Conservation (phyloP, 192 early-diverging fungal species). For the Rhizophlyctis rosea region DNA sequence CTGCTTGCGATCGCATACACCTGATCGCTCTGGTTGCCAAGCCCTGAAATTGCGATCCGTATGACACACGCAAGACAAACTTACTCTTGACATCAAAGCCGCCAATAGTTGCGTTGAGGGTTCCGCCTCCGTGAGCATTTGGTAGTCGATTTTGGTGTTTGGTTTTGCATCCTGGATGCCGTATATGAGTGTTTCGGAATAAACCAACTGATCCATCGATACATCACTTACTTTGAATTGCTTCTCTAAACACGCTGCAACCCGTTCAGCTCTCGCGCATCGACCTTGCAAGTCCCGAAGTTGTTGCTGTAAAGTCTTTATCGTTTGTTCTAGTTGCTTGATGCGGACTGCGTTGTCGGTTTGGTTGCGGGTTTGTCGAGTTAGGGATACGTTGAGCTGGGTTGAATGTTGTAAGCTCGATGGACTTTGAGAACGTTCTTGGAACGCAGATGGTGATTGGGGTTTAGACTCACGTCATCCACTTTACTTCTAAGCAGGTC, state of each 20-base stretch:
- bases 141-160: constrained; percentile 46
- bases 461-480: constrained; percentile 16
- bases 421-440: too few relatives aligned
- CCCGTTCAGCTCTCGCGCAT: constrained; percentile 26
- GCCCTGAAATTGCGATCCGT: too few relatives aligned
- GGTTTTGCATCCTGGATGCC: constrained; percentile 49
- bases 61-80: too few relatives aligned
- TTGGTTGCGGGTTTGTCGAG: not conserved
- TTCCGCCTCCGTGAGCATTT: constrained; percentile 30
- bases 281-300: not conserved
- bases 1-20: too few relatives aligned
- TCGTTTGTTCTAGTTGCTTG: constrained; percentile 10
- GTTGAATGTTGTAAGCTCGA: too few relatives aligned
- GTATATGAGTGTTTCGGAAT: too few relatives aligned
- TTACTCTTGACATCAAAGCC: too few relatives aligned
- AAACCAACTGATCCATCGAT: too few relatives aligned
- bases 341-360: constrained; percentile 13
- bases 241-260: constrained; percentile 45
- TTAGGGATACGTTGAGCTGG: too few relatives aligned
- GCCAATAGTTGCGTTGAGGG: constrained; percentile 47
- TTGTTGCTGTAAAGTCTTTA: constrained; percentile 18
- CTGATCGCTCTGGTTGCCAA: too few relatives aligned
- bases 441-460: not conserved
- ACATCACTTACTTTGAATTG: too few relatives aligned
- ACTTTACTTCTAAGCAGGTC: constrained; percentile 21